Evolutionary conservation across 2,329 filamentous ascomycete genomes (phyloP), one percentile per base, ranked within the genome.

Genomic region (Botrytis aclada): DNA sequence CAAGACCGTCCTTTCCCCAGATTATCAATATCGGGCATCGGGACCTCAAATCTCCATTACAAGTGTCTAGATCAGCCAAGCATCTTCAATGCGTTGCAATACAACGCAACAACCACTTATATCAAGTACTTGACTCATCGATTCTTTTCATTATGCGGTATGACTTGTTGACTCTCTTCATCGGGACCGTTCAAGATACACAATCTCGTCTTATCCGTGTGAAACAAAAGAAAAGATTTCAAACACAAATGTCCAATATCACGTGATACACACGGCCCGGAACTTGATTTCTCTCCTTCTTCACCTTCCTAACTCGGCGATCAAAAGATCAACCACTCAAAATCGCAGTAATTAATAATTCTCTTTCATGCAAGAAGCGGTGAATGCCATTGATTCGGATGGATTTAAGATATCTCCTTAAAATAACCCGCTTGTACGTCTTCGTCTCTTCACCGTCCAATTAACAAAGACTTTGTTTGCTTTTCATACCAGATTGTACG

Each of bases 361-460:
- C 25, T n/a, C n/a, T 29, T 8, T 8, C 6, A 54, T 8, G 3
- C 51, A 63, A 63, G 37, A 43, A 43, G 61, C 61, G 61, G 61
- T 32, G 61, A 63, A 63, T 20, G 32, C 20, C 32, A 20, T 37
- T 14, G 43, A 37, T 14, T n/a, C 43, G 32, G 63, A 16, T 66
- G 63, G 43, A 66, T 20, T 51, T 51, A 66, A 66, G 63, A 51
- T 51, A 66, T 66, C 63, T 51, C 32, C 63, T 65, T 51, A 8
- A 3, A 62, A 62, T 14, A 9, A 34, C 37, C 60, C 25, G 60
- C 37, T n/a, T 39, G 37, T 62, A 56, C 51, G 18, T 56, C 51
- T 56, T n/a, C 25, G 25, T 54, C 51, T 56, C 51, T 56, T 29
- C 12, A 18, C n/a, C n/a, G 7, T 29, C 51, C n/a, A 56, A 54